Percentiles rank a stretch among this genome's conserved stretches.
These are phyloP conservation scores for Venustampulla echinocandica DNA, from an alignment of 495 filamentous ascomycete genomes.

Conservation along the genomic window DNA sequence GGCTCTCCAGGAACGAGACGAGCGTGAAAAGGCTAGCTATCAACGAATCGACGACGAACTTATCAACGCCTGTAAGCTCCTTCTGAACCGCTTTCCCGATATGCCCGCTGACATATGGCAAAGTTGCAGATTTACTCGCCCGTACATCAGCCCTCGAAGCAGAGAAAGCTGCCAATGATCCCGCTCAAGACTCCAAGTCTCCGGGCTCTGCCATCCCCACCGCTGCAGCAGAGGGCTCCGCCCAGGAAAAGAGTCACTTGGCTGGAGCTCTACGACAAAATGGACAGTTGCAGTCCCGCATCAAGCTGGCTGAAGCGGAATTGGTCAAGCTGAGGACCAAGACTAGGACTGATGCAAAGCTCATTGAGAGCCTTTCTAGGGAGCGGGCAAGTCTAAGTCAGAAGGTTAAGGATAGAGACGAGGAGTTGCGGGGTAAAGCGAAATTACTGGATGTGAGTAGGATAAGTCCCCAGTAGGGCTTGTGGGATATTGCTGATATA, in stretches of 20 bases:
- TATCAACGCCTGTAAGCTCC: slow-evolving; percentile 48
- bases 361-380: slow-evolving; percentile 50
- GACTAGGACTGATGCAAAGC: slow-evolving; percentile 43
- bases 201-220: slow-evolving; percentile 21
- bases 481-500: slow-evolving; percentile 9
- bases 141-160: slow-evolving; percentile 50
- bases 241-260: slow-evolving; percentile 52
- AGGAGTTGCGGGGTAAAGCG: slow-evolving; percentile 74
- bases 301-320: slow-evolving; percentile 52
- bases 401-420: slow-evolving; percentile 68
- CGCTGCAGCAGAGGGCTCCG: slow-evolving; percentile 30
- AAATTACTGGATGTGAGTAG: slow-evolving; percentile 61
- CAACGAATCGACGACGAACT: slow-evolving; percentile 30
- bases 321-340: slow-evolving; percentile 50
- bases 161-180: slow-evolving; percentile 32
- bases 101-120: slow-evolving; percentile 1
- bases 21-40: slow-evolving; percentile 43
- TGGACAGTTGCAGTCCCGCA: slow-evolving; percentile 50
- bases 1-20: slow-evolving; percentile 46
- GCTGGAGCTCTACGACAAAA: slow-evolving; percentile 67
- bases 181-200: slow-evolving; percentile 22
- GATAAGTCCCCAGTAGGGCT: not conserved
- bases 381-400: slow-evolving; percentile 52
- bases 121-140: slow-evolving; percentile 64
- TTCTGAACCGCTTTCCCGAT: slow-evolving; percentile 4